A percentile compares a stretch with the other conserved stretches of the same genome.
Evolutionary conservation across 345 rosid species (phyloP).

Genomic region (Populus nigra): DNA sequence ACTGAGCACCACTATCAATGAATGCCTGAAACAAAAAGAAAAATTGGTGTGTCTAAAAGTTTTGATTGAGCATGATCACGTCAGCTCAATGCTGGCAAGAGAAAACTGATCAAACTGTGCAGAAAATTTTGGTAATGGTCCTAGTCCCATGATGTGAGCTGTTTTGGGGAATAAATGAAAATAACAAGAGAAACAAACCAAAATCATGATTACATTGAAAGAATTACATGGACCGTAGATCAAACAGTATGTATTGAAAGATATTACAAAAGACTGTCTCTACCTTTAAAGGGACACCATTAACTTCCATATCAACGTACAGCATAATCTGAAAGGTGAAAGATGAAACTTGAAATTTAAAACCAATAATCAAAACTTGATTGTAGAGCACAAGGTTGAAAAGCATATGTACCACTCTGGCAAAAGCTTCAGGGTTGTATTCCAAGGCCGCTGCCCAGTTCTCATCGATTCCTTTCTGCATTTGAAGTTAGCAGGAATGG

Average conservation of each 20-base stretch:
- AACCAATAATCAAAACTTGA: constrained; percentile 8
- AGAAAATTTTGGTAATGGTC: background rate
- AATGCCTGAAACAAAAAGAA: constrained; percentile 64
- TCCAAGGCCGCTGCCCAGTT: constrained; percentile 99
- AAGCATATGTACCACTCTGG: constrained; percentile 82
- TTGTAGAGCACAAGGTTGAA: constrained; percentile 1
- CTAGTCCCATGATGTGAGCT: background rate
- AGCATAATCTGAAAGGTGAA: constrained; percentile 69
- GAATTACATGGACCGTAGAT: background rate
- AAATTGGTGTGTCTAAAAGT: background rate
- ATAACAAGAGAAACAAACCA: background rate
- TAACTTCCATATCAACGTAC: constrained; percentile 98
- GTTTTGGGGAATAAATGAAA: background rate
- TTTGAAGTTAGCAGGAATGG: constrained; percentile 8
- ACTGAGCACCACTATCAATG: constrained; percentile 98
- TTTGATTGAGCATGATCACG: background rate
- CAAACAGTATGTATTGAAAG: background rate
- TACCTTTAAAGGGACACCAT: constrained; percentile 93
- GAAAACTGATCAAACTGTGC: background rate
- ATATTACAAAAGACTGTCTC: background rate
- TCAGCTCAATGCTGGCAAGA: background rate
- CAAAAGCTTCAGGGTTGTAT: constrained; percentile 96
- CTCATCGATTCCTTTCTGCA: constrained; percentile 99
- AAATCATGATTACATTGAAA: background rate
- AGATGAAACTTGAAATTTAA: constrained; percentile 15